Percentiles rank a stretch among this genome's conserved stretches.
phyloP scores from a whole-genome alignment of 306 rosid species.

The Vigna mungo region DNA sequence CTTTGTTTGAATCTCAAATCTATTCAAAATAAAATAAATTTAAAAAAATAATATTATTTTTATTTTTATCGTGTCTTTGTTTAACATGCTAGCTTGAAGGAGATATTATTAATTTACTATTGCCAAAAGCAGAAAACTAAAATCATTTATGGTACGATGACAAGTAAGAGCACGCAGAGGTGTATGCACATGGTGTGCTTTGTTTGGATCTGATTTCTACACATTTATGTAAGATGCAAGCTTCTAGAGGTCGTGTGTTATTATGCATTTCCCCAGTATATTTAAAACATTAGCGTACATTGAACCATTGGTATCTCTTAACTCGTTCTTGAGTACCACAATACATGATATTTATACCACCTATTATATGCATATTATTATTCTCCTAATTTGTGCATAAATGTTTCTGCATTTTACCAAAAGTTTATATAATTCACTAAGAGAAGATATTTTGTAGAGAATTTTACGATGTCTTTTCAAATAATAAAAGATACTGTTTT shows the following conservation, averaged over 20 bases:
- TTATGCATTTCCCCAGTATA: not conserved
- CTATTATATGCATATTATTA: too few species aligned
- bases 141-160: not conserved
- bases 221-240: slow-evolving; percentile 21
- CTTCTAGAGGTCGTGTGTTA: not conserved
- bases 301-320: not conserved
- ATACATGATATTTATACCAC: not conserved
- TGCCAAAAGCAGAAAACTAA: too few species aligned
- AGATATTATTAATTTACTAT: too few species aligned
- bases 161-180: not conserved
- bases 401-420: not conserved
- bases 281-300: not conserved
- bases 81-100: too few species aligned
- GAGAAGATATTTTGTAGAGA: not conserved
- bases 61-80: too few species aligned
- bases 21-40: too few species aligned
- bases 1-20: not conserved
- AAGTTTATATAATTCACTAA: not conserved
- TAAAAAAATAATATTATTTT: too few species aligned
- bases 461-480: not conserved
- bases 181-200: not conserved
- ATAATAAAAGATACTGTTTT: not conserved
- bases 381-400: too few species aligned
- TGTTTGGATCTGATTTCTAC: not conserved
- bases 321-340: not conserved